A percentile compares a stretch with the other conserved stretches of the same genome.
Evolutionary conservation across 495 filamentous ascomycete species (phyloP).

Genomic region (Neurospora sp.): DNA sequence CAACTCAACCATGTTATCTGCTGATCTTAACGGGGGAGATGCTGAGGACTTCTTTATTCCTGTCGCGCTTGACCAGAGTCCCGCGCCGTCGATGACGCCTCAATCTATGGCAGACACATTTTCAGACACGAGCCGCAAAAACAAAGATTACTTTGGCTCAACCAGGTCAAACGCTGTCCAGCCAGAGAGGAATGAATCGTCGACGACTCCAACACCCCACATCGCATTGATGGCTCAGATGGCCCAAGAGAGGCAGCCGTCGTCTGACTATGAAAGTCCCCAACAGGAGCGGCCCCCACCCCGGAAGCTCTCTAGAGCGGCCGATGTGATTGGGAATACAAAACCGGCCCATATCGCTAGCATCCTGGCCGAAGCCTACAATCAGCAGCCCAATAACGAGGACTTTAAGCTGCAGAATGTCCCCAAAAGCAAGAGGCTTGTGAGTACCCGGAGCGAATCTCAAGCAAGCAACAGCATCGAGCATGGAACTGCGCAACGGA

Average conservation of each 20-base stretch:
- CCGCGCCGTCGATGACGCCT: conserved; percentile 51
- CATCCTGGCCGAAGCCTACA: neutral
- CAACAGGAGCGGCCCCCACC: conserved; percentile 25
- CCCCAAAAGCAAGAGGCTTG: conserved; percentile 54
- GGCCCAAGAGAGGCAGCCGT: conserved; percentile 63
- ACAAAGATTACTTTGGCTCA: conserved; percentile 44
- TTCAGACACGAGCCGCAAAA: conserved; percentile 29
- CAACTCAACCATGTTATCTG: conserved; percentile 55
- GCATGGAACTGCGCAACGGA: conserved; percentile 16
- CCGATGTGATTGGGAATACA: conserved; percentile 24
- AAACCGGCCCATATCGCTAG: conserved; percentile 11
- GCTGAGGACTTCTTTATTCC: conserved; percentile 77
- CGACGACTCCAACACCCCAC: conserved; percentile 58
- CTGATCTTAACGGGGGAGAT: conserved; percentile 51
- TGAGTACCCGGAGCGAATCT: conserved; percentile 54
- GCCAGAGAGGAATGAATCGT: conserved; percentile 31
- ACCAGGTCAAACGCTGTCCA: conserved; percentile 15
- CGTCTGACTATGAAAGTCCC: conserved; percentile 39
- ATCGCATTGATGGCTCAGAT: conserved; percentile 92
- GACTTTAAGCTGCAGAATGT: conserved; percentile 70
- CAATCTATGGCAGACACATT: conserved; percentile 43
- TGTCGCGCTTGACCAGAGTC: conserved; percentile 77
- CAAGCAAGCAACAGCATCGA: conserved; percentile 33
- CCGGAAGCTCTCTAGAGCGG: conserved; percentile 37
- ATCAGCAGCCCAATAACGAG: conserved; percentile 25